phyloP scores from a whole-genome alignment of 441 rosid species.

The Arabidopsis hybrid region DNA sequence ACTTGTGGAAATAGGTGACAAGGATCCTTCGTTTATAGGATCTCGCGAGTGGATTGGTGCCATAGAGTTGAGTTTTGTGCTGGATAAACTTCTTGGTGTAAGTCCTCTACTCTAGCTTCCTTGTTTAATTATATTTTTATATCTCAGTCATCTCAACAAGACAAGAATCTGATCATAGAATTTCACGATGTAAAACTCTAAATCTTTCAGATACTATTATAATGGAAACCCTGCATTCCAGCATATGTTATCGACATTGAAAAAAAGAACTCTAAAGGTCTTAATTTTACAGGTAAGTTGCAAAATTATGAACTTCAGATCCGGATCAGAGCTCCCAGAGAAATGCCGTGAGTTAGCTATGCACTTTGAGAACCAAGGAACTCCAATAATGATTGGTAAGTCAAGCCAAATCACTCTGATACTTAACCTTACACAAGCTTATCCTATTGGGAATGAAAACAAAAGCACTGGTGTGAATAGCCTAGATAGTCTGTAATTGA shows the following conservation, averaged over 20 bases:
- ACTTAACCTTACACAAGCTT: not conserved
- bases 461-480: too few relatives aligned
- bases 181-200: not conserved
- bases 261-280: not conserved
- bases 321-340: conserved; percentile 95
- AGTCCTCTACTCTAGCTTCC: conserved; percentile 44
- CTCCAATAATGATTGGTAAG: conserved; percentile 95
- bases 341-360: conserved; percentile 91
- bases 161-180: not conserved
- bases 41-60: conserved; percentile 98
- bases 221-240: not conserved
- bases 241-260: not conserved
- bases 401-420: conserved; percentile 17
- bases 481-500: too few relatives aligned
- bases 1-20: conserved; percentile 93
- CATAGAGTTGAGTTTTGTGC: conserved; percentile 91
- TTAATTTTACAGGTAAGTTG: conserved; percentile 68
- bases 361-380: conserved; percentile 97
- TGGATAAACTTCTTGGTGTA: conserved; percentile 97
- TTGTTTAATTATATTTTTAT: not conserved
- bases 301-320: conserved; percentile 87
- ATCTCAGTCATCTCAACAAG: not conserved
- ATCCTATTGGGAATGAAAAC: too few relatives aligned
- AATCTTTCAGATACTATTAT: not conserved
- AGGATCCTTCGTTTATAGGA: conserved; percentile 84